Conservation (phyloP, 2,329 filamentous ascomycete species). For the Ophiostoma perfectum region DNA sequence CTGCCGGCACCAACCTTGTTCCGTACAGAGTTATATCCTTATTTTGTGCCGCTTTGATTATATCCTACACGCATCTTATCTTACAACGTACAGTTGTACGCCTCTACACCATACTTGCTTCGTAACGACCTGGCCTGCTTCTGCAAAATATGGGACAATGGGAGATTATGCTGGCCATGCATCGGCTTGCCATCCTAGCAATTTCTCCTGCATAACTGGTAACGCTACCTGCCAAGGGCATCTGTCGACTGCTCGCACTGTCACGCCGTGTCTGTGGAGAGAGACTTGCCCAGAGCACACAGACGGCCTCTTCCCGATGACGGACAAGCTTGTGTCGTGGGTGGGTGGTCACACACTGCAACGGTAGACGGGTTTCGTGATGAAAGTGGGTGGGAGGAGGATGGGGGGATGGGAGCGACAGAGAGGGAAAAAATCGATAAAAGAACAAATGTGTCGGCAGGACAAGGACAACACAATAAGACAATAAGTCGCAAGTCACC, state of each 20-base stretch:
- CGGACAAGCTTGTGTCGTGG: slow-evolving; percentile 7
- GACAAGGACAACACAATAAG: too few species aligned
- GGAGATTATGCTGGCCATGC: slow-evolving; percentile 5
- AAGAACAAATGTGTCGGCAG: too few species aligned
- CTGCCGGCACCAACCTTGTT: slow-evolving; percentile 5
- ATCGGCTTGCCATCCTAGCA: not conserved
- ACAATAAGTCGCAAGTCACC: too few species aligned
- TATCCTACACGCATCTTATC: not conserved
- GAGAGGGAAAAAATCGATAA: too few species aligned
- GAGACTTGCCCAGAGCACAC: not conserved
- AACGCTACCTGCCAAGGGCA: not conserved
- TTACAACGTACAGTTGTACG: not conserved
- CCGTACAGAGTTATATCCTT: not conserved
- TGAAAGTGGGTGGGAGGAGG: too few species aligned
- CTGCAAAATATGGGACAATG: not conserved
- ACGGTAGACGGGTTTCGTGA: not conserved
- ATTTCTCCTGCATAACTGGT: slow-evolving; percentile 11
- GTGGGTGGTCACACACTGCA: not conserved
- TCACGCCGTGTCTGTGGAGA: not conserved
- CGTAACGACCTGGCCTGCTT: not conserved
- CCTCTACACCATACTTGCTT: not conserved
- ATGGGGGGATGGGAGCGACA: too few species aligned
- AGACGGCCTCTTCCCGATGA: slow-evolving; percentile 7
- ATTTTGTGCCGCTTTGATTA: not conserved
- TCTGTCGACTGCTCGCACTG: too few species aligned